These are phyloP conservation scores for Candida berthetii DNA, from an alignment of 805 yeast species.

Conservation along the genomic window DNA sequence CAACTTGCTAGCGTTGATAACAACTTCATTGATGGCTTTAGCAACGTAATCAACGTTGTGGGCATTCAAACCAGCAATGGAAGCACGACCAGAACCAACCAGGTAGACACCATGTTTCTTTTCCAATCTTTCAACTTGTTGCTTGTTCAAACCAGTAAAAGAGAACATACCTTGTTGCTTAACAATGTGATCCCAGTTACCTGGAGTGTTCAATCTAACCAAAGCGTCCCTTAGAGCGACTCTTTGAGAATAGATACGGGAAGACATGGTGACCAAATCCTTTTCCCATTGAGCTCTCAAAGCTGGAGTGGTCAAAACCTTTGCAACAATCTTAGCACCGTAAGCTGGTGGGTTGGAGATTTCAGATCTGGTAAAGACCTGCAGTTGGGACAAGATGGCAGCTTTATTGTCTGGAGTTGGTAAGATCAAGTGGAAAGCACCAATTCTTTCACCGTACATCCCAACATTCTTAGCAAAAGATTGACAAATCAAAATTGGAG, in stretches of 20 bases:
- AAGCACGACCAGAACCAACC: slow-evolving; percentile 81
- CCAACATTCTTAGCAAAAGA: slow-evolving; percentile 97
- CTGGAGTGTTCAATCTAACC: slow-evolving; percentile 68
- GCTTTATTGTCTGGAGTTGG: slow-evolving; percentile 36
- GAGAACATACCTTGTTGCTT: slow-evolving; percentile 96
- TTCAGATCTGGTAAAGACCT: slow-evolving; percentile 72
- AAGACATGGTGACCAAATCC: slow-evolving; percentile 83
- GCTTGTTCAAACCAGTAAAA: slow-evolving; percentile 77
- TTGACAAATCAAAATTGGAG: slow-evolving; percentile 78
- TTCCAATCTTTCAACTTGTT: slow-evolving; percentile 74
- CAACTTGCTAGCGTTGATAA: slow-evolving; percentile 20
- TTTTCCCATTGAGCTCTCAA: slow-evolving; percentile 74
- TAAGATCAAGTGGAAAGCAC: slow-evolving; percentile 77
- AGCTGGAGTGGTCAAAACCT: slow-evolving; percentile 60
- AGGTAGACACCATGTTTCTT: slow-evolving; percentile 75
- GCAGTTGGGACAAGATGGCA: slow-evolving; percentile 72
- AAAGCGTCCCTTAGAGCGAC: slow-evolving; percentile 54
- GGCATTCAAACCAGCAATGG: slow-evolving; percentile 88
- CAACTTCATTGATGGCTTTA: slow-evolving; percentile 74
- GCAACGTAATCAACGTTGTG: slow-evolving; percentile 77
- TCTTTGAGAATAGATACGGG: slow-evolving; percentile 80
- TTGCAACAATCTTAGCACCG: slow-evolving; percentile 87
- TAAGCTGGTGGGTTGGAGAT: slow-evolving; percentile 93
- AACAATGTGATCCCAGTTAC: slow-evolving; percentile 87
- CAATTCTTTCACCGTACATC: slow-evolving; percentile 96